phyloP scores from a whole-genome alignment of 73 alveolate species.

The Blepharisma stoltei region DNA sequence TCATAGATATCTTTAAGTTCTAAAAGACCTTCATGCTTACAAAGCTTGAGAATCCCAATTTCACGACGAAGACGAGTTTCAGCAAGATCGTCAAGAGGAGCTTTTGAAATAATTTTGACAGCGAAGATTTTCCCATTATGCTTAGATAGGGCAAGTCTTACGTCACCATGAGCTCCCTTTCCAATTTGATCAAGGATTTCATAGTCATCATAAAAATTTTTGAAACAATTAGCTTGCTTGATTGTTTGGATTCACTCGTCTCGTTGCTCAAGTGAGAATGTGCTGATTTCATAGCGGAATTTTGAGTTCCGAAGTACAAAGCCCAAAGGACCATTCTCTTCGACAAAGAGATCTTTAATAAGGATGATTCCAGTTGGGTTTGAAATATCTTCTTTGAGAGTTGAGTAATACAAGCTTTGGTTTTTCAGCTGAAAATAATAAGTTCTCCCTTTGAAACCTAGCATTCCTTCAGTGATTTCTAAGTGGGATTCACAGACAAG shows the following conservation, averaged over 20 bases:
- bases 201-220: not conserved
- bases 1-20: conserved; percentile 77
- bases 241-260: not conserved
- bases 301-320: not conserved
- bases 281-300: not conserved
- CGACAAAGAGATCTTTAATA: not conserved
- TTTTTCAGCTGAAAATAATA: conserved; percentile 2
- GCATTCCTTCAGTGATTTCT: conserved; percentile 4
- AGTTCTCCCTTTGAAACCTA: not conserved
- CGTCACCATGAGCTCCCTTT: conserved; percentile 27
- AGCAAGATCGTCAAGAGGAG: not conserved
- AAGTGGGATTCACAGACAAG: not conserved
- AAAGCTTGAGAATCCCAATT: conserved; percentile 81
- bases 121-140: conserved; percentile 37
- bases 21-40: conserved; percentile 86
- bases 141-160: not conserved
- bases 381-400: not conserved
- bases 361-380: not conserved
- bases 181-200: not conserved
- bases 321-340: not conserved
- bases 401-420: not conserved
- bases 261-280: not conserved
- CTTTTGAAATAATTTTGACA: conserved; percentile 41
- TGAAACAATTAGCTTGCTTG: not conserved
- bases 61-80: conserved; percentile 47